Base-by-base conservation (phyloP, 192 early-diverging fungal genomes). In the Chytriomyces confervae region DNA sequence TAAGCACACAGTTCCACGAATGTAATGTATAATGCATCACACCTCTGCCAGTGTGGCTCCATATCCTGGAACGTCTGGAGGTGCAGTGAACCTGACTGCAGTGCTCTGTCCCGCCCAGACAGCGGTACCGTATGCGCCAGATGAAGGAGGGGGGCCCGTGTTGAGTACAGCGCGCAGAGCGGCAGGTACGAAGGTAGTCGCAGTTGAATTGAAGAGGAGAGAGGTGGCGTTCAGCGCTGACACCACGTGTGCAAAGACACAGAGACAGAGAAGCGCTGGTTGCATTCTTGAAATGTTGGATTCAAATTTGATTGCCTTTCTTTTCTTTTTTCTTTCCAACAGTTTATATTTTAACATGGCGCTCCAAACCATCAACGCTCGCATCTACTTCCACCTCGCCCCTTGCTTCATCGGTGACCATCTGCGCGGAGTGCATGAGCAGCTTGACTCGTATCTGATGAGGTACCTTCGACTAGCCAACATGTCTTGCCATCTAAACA, bases 361-460 rank as follows among this genome's bases (percentile, higher is more conserved):
- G 2, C 69, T 83, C 69, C 29, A 61, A 23, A 46, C 71, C 29
- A 63, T 80, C 61, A 77, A 46, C 45, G 50, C 75, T 13, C 77
- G 66, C 49, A 77, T 92, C 61, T 87, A 90, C 81, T 75, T 93
- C 67, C 89, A 91, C 64, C 84, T 93, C 73, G 84, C 92, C 7
- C 92, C 92, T n/a, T 82, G 81, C 66, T 92, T 87, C 71, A 82
- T 84, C 66, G 87, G 82, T 47, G 86, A 89, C 57, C 81, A 80
- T 27, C 69, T 80, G 13, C 82, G 88, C 36, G 92, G 92, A 45
- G 84, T 92, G 36, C 81, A 89, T 11, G 88, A 91, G 60, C 87
- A 90, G 62, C 77, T 93, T 23, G 87, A 90, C 72, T 84, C 85
- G 6, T 91, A 92, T 81, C 82, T 93, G 16, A 91, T 91, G 90